Conservation (phyloP, 1,284 basidiomycete genomes). For the Malassezia obtusa region DNA sequence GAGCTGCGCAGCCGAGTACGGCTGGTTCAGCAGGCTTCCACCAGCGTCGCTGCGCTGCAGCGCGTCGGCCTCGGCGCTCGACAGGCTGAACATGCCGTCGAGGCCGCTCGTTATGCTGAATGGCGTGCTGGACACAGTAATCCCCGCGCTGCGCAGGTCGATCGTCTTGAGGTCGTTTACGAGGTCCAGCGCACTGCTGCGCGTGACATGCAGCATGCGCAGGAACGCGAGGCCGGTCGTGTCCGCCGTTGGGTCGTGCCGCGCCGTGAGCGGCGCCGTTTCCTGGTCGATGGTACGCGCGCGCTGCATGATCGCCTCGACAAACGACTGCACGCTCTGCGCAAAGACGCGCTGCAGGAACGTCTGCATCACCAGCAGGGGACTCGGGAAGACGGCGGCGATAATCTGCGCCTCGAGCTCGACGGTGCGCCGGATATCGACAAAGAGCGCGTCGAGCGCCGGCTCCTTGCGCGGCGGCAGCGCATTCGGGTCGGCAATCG, state of each 20-base stretch:
- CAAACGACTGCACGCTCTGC: constrained; percentile 58
- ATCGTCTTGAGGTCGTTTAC: constrained; percentile 88
- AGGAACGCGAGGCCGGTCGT: constrained; percentile 63
- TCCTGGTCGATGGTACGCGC: constrained; percentile 11
- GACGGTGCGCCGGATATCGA: constrained; percentile 80
- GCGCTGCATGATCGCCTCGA: constrained; percentile 45
- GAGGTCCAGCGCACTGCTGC: constrained; percentile 65
- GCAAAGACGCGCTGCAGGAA: constrained; percentile 96
- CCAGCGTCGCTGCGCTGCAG: neutral
- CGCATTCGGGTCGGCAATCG: constrained; percentile 57
- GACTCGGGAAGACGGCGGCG: constrained; percentile 94
- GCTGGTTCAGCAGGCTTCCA: constrained; percentile 17
- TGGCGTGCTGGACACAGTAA: constrained; percentile 17
- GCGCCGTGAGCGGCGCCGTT: neutral
- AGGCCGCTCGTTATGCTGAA: neutral
- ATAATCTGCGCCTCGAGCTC: constrained; percentile 95
- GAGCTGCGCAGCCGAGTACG: constrained; percentile 22
- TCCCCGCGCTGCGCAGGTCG: constrained; percentile 57
- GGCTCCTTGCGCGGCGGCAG: constrained; percentile 69
- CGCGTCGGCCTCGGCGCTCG: constrained; percentile 2
- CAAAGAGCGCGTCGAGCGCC: constrained; percentile 69
- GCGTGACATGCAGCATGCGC: constrained; percentile 78
- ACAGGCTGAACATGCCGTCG: constrained; percentile 12
- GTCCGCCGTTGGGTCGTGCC: constrained; percentile 7
- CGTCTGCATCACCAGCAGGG: constrained; percentile 94